Base-by-base conservation (phyloP, 2,329 filamentous ascomycete genomes). In the Bertia moriformis region DNA sequence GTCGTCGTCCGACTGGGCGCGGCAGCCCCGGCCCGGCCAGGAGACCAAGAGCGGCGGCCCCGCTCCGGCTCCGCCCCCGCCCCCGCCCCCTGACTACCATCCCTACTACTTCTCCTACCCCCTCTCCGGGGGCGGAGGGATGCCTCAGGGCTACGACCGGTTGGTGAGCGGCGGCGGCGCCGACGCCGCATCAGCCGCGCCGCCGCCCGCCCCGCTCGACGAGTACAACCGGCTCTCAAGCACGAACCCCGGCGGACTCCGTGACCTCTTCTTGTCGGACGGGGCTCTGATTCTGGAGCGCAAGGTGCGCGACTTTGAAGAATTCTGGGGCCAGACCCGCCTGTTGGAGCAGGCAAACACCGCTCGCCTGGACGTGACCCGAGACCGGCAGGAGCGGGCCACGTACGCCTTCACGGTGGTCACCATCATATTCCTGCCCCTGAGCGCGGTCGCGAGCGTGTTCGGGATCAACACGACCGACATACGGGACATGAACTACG, bases 341-440 rank as follows among this genome's bases (percentile, higher is more conserved):
- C 40, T 46, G 19, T 44, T 58, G 10, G 49, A 53, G 37, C 45
- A 49, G 38, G 46, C 55, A 51, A 57, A 55, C 32, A 39, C 42
- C 10, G 60, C 57, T 43, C 60, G 59, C 38, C 52, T 63, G 39
- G 52, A 59, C 40, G 56, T 52, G 30, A 60, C 57, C 15, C 62
- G 63, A 38, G 62, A 65, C 46, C 52, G 60, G 14, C 62, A 69
- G 40, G 64, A 67, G 40, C 59, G 59, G 27, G 63, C 65, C 37
- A 62, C 68, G 38, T 66, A 66, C 42, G 62, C 60, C 30, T 68
- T 69, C 41, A 68, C 66, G 3, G 56, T 69, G 38, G 62, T 66
- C 7, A 68, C 66, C 4, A 59, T 66, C 41, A 48, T 69, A 35
- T 69, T 69, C 44, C 48, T 69, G 12, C 65, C 66, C 0, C 53